Evolutionary conservation across 768 basidiomycete species (phyloP).

Genomic region (Fomitopsis serialis): DNA sequence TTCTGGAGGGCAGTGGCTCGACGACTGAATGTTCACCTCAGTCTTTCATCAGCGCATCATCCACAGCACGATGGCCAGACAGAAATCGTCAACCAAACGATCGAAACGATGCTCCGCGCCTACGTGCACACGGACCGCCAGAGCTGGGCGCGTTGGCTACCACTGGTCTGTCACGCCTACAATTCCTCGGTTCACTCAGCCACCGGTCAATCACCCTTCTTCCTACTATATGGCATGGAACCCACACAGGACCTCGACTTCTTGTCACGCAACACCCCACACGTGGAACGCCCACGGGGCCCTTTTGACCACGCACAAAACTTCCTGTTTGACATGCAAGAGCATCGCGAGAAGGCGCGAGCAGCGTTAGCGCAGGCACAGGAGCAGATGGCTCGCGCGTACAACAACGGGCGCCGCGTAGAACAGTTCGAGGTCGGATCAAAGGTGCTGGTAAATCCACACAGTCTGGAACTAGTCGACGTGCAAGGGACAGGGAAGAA

Average conservation of each 20-base stretch:
- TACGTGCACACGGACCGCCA: neutral
- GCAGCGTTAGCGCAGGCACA: constrained; percentile 14
- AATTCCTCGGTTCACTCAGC: constrained; percentile 12
- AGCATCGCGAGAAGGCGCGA: constrained; percentile 6
- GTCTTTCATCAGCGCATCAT: neutral
- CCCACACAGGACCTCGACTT: neutral
- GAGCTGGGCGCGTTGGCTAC: constrained; percentile 2
- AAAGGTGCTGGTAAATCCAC: constrained; percentile 17
- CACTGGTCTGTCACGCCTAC: constrained; percentile 1
- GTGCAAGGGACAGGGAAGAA: constrained; percentile 18
- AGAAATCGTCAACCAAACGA: neutral
- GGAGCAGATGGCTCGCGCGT: constrained; percentile 3
- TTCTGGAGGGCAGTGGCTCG: neutral
- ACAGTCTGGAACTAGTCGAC: constrained; percentile 13
- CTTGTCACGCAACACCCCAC: neutral
- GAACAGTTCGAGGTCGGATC: constrained; percentile 18
- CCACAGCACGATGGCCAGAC: constrained; percentile 1
- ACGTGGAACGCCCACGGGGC: neutral
- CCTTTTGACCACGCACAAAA: neutral
- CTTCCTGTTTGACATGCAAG: neutral
- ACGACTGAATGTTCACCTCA: neutral
- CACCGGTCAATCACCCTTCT: constrained; percentile 12
- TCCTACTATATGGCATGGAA: constrained; percentile 15
- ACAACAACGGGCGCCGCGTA: constrained; percentile 11
- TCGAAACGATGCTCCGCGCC: constrained; percentile 3